Percentiles rank a stretch among this genome's conserved stretches.
Conservation (phyloP, 1,284 basidiomycete genomes). For the Ustilago sp. region DNA sequence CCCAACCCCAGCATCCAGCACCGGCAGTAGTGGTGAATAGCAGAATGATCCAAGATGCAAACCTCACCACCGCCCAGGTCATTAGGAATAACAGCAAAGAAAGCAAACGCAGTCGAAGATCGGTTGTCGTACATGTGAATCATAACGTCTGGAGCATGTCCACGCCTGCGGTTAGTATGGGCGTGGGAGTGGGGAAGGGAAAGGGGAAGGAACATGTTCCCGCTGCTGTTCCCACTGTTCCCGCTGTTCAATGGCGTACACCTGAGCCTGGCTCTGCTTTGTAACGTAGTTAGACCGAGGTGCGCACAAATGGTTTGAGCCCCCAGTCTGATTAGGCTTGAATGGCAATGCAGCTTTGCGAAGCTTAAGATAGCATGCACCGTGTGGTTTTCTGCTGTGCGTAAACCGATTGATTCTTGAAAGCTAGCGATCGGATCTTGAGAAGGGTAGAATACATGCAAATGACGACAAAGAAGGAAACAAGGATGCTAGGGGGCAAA, state of each 20-base stretch:
- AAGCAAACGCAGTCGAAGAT: constrained; percentile 27
- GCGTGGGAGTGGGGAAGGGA: neutral
- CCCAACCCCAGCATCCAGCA: neutral
- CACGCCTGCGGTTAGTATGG: constrained; percentile 6
- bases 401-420: neutral
- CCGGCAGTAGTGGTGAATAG: constrained; percentile 8
- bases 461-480: neutral
- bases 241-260: constrained; percentile 40
- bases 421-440: too few species aligned
- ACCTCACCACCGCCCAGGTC: constrained; percentile 11
- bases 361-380: too few species aligned
- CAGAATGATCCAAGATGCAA: constrained; percentile 36
- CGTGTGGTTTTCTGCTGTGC: too few species aligned
- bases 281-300: neutral
- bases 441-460: constrained; percentile 23
- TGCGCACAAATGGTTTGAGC: neutral
- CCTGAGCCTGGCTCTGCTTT: neutral
- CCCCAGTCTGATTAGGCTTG: too few species aligned
- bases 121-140: constrained; percentile 38
- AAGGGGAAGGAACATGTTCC: constrained; percentile 11
- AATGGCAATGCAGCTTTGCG: too few species aligned
- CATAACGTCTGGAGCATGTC: constrained; percentile 20
- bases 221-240: constrained; percentile 34
- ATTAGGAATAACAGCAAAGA: constrained; percentile 39
- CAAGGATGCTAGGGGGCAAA: neutral